Base-by-base conservation (phyloP, 2,329 filamentous ascomycete genomes). In the Monilinia aucupariae region DNA sequence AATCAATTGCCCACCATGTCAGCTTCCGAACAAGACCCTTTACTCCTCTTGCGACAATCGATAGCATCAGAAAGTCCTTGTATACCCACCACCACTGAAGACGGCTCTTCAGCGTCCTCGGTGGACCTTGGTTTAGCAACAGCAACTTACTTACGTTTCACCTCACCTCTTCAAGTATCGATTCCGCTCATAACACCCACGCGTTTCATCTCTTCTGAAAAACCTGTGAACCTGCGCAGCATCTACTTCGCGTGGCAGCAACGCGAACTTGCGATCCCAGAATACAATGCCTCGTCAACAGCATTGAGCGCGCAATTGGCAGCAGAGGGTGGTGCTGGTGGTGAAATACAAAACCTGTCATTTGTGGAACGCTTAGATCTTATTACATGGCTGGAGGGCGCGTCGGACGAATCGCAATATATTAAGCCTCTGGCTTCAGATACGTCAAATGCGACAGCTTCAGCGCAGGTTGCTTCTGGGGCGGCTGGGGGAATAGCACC, bases 211-310 rank as follows among this genome's bases (percentile, higher is more conserved):
- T 92, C 91, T n/a, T 83, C 85, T 64, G 84, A 84, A 54, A 80
- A 81, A 62, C 82, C 88, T 5, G 87, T 96, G 71, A 91, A 97
- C 74, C 81, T 99, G 69, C 91, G 94, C 74, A 94, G 89, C 75
- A 93, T 97, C 77, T 97, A 93, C 80, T 96, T 97, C 74, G 92
- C 92, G 62, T 99, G 92, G 91, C 82, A 90, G 72, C 96, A 97
- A 78, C 91, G 92, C 75, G 93, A 97, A 78, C 86, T 89, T 62
- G 86, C 89, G 61, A 92, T 96, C 68, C 89, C 90, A 13, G 91
- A 96, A 71, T 97, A 97, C 81, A 94, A 97, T 76, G 85, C 89
- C 32, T 88, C 89, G 0, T 90, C 91, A 17, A 87, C 89, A 71
- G 82, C 86, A 69, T 81, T 97, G 63, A 96, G 96, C 74, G 87